These are phyloP conservation scores for Candida albicans DNA, from an alignment of 1,139 yeast genomes.

Conservation along the genomic window DNA sequence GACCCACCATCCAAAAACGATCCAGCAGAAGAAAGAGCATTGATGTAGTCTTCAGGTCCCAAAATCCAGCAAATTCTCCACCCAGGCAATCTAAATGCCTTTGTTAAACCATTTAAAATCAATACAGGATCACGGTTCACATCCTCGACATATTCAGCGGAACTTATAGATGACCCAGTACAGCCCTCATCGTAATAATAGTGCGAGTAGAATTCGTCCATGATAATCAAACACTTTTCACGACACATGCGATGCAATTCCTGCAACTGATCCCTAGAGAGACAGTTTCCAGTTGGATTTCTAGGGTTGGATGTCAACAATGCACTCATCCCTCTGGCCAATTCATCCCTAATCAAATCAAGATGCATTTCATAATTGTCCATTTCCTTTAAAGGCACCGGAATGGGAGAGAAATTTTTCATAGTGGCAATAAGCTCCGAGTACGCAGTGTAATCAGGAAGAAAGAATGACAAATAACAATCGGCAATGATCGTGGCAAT, in stretches of 20 bases:
- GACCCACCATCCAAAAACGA: constrained; percentile 68
- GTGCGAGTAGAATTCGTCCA: constrained; percentile 69
- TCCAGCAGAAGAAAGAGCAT: constrained; percentile 61
- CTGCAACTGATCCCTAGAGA: constrained; percentile 51
- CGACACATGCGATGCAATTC: constrained; percentile 59
- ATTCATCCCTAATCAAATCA: constrained; percentile 54
- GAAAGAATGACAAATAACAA: constrained; percentile 61
- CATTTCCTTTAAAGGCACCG: constrained; percentile 61
- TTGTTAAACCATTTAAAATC: constrained; percentile 63
- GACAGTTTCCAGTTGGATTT: constrained; percentile 65
- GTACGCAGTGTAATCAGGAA: constrained; percentile 71
- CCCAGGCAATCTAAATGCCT: constrained; percentile 67
- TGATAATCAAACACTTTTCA: constrained; percentile 56
- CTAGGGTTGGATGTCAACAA: constrained; percentile 63
- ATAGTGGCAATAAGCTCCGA: constrained; percentile 71
- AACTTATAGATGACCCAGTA: constrained; percentile 55
- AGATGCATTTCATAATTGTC: constrained; percentile 63
- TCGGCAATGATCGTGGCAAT: constrained; percentile 66
- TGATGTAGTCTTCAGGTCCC: constrained; percentile 65
- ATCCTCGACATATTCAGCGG: constrained; percentile 57
- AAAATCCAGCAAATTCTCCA: constrained; percentile 72
- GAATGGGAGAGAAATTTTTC: constrained; percentile 68
- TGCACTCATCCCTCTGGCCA: constrained; percentile 64
- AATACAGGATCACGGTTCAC: constrained; percentile 64
- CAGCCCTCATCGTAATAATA: constrained; percentile 63